Evolutionary conservation across 768 basidiomycete genomes (phyloP).

Genomic region (Lactarius pseudohatsudake): DNA sequence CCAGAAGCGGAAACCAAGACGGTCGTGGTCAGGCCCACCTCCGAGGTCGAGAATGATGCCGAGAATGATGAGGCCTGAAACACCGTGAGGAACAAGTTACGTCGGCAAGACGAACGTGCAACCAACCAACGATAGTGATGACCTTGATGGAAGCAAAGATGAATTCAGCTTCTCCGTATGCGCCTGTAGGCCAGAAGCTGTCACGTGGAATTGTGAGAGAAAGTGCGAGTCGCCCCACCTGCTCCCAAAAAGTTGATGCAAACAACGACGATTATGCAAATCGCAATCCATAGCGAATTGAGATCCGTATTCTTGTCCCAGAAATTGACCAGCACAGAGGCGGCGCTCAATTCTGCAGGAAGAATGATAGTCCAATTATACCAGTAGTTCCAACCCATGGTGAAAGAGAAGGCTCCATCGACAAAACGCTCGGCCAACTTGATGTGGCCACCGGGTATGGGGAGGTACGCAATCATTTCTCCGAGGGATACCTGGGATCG

Average conservation of each 20-base stretch:
- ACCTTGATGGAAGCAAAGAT: slow-evolving; percentile 57
- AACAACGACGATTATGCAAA: slow-evolving; percentile 52
- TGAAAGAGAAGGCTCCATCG: slow-evolving; percentile 63
- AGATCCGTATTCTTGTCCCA: slow-evolving; percentile 39
- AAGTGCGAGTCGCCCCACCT: slow-evolving; percentile 7
- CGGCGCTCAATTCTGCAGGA: slow-evolving; percentile 36
- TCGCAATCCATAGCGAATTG: slow-evolving; percentile 51
- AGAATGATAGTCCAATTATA: slow-evolving; percentile 27
- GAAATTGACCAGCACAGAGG: slow-evolving; percentile 50
- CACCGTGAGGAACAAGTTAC: not conserved
- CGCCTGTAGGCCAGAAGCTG: slow-evolving; percentile 32
- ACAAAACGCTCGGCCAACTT: slow-evolving; percentile 80
- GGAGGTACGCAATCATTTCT: slow-evolving; percentile 76
- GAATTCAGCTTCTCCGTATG: slow-evolving; percentile 51
- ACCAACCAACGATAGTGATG: slow-evolving; percentile 41
- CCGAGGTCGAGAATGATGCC: slow-evolving; percentile 58
- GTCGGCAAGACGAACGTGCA: not conserved
- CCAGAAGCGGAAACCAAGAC: slow-evolving; percentile 52
- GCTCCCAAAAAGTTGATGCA: slow-evolving; percentile 28
- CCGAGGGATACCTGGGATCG: slow-evolving; percentile 56
- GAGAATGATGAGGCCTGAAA: slow-evolving; percentile 41
- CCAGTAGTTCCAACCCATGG: slow-evolving; percentile 56
- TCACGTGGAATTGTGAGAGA: not conserved
- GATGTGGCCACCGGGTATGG: slow-evolving; percentile 79
- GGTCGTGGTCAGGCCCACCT: slow-evolving; percentile 54